Percentiles rank a stretch among this genome's conserved stretches.
Evolutionary conservation across 306 rosid species (phyloP).

Genomic region (Begonia masoniana): DNA sequence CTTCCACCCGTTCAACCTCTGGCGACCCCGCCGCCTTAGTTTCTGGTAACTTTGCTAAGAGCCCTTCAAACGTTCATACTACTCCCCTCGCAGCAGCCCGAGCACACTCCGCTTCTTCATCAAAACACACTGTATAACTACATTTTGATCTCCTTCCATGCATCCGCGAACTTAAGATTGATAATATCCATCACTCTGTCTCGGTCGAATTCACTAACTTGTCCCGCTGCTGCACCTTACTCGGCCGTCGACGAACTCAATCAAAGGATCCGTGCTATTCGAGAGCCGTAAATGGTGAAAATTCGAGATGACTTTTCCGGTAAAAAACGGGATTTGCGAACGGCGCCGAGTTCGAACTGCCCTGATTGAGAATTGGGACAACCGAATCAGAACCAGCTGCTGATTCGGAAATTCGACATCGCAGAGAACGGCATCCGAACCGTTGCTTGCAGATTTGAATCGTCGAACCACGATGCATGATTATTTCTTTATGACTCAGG

Average conservation of each 20-base stretch:
- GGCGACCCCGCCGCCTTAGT: constrained; percentile 41
- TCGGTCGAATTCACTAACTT: constrained; percentile 28
- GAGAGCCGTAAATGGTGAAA: constrained; percentile 14
- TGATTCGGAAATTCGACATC: no score
- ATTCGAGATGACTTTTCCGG: constrained; percentile 12
- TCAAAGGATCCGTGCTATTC: not conserved
- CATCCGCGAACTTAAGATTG: constrained; percentile 87
- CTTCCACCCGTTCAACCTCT: constrained; percentile 85
- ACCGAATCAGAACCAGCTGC: not conserved
- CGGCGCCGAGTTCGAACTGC: constrained; percentile 5
- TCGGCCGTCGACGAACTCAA: constrained; percentile 13
- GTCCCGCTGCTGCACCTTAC: constrained; percentile 26
- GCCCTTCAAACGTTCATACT: constrained; percentile 34
- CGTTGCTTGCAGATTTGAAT: no score
- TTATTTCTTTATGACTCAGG: no score
- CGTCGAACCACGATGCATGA: no score
- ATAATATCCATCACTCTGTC: constrained; percentile 69
- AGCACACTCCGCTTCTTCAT: constrained; percentile 96
- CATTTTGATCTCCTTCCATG: constrained; percentile 91
- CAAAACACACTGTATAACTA: constrained; percentile 77
- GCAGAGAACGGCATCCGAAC: no score
- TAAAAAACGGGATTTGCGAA: constrained; percentile 11
- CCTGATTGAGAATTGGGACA: not conserved
- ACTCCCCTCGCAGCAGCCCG: constrained; percentile 67
- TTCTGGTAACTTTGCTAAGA: constrained; percentile 50